These are phyloP conservation scores for Hypholoma fasciculare DNA, from an alignment of 768 basidiomycete genomes.

Conservation along the genomic window DNA sequence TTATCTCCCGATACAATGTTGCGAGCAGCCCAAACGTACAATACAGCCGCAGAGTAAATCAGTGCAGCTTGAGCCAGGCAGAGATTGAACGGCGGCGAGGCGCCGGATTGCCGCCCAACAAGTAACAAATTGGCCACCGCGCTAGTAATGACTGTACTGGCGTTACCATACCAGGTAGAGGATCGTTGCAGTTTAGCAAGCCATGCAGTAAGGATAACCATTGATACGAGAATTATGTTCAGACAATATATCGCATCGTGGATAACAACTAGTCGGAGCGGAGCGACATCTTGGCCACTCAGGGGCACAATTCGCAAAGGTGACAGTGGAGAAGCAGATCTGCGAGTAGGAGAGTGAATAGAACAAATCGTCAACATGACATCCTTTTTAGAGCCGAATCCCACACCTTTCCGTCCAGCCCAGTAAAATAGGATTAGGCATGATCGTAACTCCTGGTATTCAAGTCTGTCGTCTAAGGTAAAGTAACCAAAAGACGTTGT, in stretches of 20 bases:
- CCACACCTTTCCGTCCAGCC: no score
- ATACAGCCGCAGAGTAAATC: neutral
- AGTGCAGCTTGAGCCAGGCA: neutral
- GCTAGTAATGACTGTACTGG: neutral
- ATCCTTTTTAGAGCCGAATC: no score
- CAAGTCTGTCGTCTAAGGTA: no score
- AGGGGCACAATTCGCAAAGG: neutral
- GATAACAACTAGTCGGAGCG: neutral
- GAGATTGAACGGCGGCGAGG: neutral
- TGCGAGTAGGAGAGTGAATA: no score
- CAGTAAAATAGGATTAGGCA: no score
- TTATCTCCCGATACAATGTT: no score
- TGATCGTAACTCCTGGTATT: no score
- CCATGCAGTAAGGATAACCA: neutral
- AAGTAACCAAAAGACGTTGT: no score
- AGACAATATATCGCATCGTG: constrained; percentile 4
- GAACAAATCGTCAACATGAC: no score
- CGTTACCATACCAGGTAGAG: constrained; percentile 3
- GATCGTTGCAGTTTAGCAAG: neutral
- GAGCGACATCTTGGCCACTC: neutral
- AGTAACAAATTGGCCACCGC: constrained; percentile 1
- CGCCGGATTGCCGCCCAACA: neutral
- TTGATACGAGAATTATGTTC: neutral
- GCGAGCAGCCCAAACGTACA: neutral
- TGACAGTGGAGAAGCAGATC: no score